phyloP scores from a whole-genome alignment of 75 land plant genomes.

The Selaginella tamariscina region DNA sequence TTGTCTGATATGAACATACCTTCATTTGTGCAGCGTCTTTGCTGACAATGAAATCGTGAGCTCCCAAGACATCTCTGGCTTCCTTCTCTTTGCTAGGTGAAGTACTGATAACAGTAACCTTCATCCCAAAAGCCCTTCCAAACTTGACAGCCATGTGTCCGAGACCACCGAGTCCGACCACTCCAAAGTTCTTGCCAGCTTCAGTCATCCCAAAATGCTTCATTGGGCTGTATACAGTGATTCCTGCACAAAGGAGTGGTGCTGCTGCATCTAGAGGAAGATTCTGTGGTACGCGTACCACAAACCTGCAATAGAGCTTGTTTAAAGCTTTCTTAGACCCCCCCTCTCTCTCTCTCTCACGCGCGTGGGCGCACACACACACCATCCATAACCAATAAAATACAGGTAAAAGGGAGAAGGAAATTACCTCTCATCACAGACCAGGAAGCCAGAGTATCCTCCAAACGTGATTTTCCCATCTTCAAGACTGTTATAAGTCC shows the following conservation, averaged over 20 bases:
- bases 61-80: conserved; percentile 29
- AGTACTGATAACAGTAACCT: conserved; percentile 42
- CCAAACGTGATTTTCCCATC: conserved; percentile 63
- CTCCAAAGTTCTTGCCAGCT: conserved; percentile 23
- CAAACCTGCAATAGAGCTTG: background rate
- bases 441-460: conserved; percentile 49
- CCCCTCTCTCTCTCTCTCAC: background rate
- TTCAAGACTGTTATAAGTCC: conserved; percentile 34
- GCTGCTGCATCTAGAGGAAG: conserved; percentile 49
- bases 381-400: no score
- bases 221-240: conserved; percentile 59
- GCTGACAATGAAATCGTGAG: conserved; percentile 36
- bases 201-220: conserved; percentile 29
- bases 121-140: conserved; percentile 40
- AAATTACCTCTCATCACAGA: conserved; percentile 17
- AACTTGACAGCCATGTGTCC: conserved; percentile 51
- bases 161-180: conserved; percentile 45
- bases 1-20: no score
- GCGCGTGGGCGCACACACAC: no score
- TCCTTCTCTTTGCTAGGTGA: conserved; percentile 35
- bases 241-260: conserved; percentile 66
- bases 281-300: conserved; percentile 33
- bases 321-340: background rate
- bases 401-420: no score
- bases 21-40: conserved; percentile 29